Conservation (phyloP, 2,329 filamentous ascomycete species). For the Botrytis aclada region DNA sequence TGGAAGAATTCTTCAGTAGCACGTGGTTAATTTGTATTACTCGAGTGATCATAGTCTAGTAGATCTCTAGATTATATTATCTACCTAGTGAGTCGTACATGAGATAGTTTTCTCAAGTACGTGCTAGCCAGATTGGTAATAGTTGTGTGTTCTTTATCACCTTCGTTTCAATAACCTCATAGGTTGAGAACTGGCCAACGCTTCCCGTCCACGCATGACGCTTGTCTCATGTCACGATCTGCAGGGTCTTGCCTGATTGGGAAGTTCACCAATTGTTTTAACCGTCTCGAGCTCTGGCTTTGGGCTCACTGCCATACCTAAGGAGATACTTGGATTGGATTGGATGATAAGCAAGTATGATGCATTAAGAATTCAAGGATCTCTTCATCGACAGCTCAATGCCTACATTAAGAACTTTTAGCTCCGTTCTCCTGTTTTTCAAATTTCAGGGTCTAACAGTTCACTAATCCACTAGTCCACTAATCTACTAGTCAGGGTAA, state of each 20-base stretch:
- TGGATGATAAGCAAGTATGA: constrained; percentile 11
- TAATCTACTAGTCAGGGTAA: background rate
- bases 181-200: background rate
- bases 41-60: background rate
- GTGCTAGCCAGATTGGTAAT: background rate
- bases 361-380: background rate
- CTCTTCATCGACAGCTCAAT: background rate
- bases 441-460: constrained; percentile 7
- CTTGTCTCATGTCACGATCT: background rate
- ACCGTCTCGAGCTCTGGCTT: background rate
- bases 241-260: constrained; percentile 4
- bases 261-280: background rate
- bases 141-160: background rate
- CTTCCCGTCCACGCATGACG: constrained; percentile 1
- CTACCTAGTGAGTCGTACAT: background rate
- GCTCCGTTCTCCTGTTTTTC: background rate
- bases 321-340: background rate
- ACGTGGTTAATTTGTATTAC: background rate
- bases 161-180: background rate
- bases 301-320: background rate
- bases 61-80: background rate
- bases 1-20: background rate
- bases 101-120: background rate
- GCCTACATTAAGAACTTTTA: background rate
- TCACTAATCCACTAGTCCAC: background rate